These are phyloP conservation scores for Phaeomoniella chlamydospora DNA, from an alignment of 2,329 filamentous ascomycete genomes.

Conservation along the genomic window DNA sequence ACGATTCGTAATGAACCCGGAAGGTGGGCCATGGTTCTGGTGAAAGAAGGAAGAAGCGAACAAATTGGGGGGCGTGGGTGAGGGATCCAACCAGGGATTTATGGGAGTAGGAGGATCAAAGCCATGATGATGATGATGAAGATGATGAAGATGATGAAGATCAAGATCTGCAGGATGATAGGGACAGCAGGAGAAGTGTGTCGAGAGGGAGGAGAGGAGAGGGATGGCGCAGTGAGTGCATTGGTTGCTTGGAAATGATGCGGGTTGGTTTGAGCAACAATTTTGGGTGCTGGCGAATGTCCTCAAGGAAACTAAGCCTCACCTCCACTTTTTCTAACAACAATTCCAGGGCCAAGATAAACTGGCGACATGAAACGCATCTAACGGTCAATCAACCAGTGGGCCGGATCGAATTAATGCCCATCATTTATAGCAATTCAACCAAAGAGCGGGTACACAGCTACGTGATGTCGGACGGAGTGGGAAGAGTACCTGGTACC, in stretches of 20 bases:
- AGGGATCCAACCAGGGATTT: background rate
- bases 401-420: too few relatives aligned
- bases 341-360: too few relatives aligned
- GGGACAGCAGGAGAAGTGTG: background rate
- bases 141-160: conserved; percentile 2
- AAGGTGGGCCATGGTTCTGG: background rate
- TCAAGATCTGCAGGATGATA: background rate
- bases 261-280: too few relatives aligned
- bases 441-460: too few relatives aligned
- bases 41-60: background rate
- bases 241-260: too few relatives aligned
- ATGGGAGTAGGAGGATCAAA: conserved; percentile 1
- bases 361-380: conserved; percentile 5
- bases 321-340: too few relatives aligned
- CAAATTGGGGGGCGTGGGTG: background rate
- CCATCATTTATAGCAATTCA: too few relatives aligned
- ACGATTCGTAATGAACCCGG: background rate
- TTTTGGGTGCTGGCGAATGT: too few relatives aligned
- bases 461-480: too few relatives aligned
- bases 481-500: too few relatives aligned
- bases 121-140: conserved; percentile 2
- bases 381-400: conserved; percentile 2
- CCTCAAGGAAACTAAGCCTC: too few relatives aligned
- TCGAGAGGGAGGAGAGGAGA: background rate
- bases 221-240: too few relatives aligned